These are phyloP conservation scores for Tillandsia leiboldiana DNA, from an alignment of 176 grass and related monocot genomes.

Conservation along the genomic window DNA sequence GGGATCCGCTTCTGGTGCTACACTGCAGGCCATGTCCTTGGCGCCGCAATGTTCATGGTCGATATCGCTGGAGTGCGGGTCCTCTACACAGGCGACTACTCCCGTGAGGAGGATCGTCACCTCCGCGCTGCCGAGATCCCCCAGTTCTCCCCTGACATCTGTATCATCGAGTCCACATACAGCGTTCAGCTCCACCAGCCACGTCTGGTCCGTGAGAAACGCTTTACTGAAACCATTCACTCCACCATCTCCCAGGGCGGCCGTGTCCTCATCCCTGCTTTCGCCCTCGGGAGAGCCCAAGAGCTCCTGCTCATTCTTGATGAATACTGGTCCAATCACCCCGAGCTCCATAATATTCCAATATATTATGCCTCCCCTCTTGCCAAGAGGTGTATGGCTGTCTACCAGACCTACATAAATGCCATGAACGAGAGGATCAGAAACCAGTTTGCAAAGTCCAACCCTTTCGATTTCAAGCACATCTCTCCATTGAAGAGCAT, in stretches of 20 bases:
- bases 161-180: slow-evolving; percentile 91
- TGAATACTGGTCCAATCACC: slow-evolving; percentile 90
- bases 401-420: slow-evolving; percentile 96
- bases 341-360: slow-evolving; percentile 87
- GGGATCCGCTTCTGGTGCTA: slow-evolving; percentile 99
- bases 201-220: slow-evolving; percentile 57
- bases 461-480: slow-evolving; percentile 89
- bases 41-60: slow-evolving; percentile 99
- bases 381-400: slow-evolving; percentile 92
- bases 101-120: slow-evolving; percentile 85
- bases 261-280: slow-evolving; percentile 83
- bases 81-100: slow-evolving; percentile 93
- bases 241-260: slow-evolving; percentile 69
- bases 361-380: slow-evolving; percentile 95
- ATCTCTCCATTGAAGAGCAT: slow-evolving; percentile 86
- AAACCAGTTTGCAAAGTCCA: slow-evolving; percentile 81
- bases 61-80: slow-evolving; percentile 89
- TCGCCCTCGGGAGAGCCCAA: slow-evolving; percentile 88
- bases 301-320: slow-evolving; percentile 84
- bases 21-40: slow-evolving; percentile 87
- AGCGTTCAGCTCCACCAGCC: slow-evolving; percentile 86
- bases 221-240: slow-evolving; percentile 89
- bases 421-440: slow-evolving; percentile 96
- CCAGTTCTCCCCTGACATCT: slow-evolving; percentile 79
- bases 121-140: slow-evolving; percentile 75